These are phyloP conservation scores for Galerina marginata DNA, from an alignment of 768 basidiomycete genomes.

Conservation along the genomic window DNA sequence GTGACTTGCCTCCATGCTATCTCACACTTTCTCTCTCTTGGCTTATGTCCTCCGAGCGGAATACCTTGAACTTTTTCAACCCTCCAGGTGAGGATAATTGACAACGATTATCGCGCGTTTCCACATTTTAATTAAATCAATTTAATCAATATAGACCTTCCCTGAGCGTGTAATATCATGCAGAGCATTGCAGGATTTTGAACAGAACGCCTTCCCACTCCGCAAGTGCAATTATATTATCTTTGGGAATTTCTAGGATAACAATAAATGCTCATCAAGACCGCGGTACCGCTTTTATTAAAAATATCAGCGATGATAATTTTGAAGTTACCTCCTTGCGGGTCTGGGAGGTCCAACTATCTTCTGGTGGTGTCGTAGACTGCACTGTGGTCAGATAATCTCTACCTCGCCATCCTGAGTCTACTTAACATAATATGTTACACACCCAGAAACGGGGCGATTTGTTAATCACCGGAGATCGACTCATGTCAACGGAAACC, in stretches of 20 bases:
- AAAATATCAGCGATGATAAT: neutral
- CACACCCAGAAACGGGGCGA: neutral
- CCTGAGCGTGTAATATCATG: slow-evolving; percentile 1
- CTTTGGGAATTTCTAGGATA: slow-evolving; percentile 5
- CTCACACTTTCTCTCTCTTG: no score
- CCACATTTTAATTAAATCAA: slow-evolving; percentile 1
- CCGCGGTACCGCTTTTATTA: neutral
- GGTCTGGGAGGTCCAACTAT: no score
- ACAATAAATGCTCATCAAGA: neutral
- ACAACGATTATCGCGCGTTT: neutral
- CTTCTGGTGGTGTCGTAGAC: no score
- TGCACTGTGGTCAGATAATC: no score
- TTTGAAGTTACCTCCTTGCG: neutral
- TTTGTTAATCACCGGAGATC: neutral
- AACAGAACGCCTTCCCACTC: neutral
- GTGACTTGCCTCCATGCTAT: no score
- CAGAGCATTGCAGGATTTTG: neutral
- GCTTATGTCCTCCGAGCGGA: no score
- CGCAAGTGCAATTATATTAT: neutral
- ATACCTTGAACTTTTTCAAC: no score
- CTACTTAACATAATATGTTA: no score
- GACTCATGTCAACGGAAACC: neutral
- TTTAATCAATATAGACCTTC: neutral
- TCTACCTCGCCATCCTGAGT: no score
- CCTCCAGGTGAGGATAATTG: no score